Conservation (phyloP, 2,329 filamentous ascomycete species). For the Xylariaceae sp. region DNA sequence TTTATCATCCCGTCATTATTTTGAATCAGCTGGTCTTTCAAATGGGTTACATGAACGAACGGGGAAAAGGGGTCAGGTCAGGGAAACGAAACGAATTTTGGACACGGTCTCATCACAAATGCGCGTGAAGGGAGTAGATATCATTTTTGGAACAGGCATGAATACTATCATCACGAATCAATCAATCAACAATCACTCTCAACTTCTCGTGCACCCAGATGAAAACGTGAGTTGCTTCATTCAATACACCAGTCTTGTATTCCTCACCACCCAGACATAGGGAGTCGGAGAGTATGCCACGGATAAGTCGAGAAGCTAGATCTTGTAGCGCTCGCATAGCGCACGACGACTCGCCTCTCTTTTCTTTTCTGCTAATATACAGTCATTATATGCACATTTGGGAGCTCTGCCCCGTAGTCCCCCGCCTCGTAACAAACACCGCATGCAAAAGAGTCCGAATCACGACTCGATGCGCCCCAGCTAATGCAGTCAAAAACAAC, state of each 20-base stretch:
- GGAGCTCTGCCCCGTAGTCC: neutral
- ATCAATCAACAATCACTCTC: no score
- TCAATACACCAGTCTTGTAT: neutral
- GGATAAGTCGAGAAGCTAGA: neutral
- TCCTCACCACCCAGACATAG: no score
- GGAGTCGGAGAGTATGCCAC: no score
- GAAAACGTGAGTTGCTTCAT: neutral
- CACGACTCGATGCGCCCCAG: constrained; percentile 2
- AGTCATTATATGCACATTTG: constrained; percentile 23
- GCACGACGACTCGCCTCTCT: constrained; percentile 6
- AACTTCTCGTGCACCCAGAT: no score
- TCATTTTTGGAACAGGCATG: no score
- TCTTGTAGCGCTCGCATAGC: neutral
- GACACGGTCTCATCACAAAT: no score
- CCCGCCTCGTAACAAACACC: constrained; percentile 3
- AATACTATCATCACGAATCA: no score
- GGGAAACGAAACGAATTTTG: no score
- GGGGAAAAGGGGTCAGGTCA: no score
- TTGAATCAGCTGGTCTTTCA: no score
- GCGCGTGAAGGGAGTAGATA: no score
- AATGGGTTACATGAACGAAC: no score
- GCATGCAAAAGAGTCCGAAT: constrained; percentile 13
- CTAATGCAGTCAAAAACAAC: constrained; percentile 11
- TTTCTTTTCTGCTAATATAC: constrained; percentile 25
- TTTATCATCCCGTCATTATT: neutral